Evolutionary conservation across 768 basidiomycete genomes (phyloP).

Genomic region (Termitomyces titanicus): DNA sequence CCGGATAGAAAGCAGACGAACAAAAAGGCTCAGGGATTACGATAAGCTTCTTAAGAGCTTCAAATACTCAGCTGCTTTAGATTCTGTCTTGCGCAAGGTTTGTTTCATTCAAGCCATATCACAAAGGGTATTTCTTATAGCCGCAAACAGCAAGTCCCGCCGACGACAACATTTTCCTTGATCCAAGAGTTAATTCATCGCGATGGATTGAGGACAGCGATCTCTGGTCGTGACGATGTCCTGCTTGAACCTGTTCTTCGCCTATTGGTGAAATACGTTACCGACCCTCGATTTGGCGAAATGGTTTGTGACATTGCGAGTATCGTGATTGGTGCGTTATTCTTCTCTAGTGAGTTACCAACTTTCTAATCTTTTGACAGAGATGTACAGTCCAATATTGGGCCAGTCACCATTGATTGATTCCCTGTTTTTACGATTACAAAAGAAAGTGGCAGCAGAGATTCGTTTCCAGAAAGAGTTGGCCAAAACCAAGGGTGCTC

Average conservation of each 20-base stretch:
- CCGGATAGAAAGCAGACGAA: slow-evolving; percentile 68
- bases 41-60: slow-evolving; percentile 88
- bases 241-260: slow-evolving; percentile 89
- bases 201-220: slow-evolving; percentile 82
- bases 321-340: slow-evolving; percentile 74
- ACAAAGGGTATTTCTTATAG: neutral
- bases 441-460: slow-evolving; percentile 82
- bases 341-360: slow-evolving; percentile 2
- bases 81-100: slow-evolving; percentile 86
- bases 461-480: slow-evolving; percentile 87
- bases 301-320: slow-evolving; percentile 78
- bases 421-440: slow-evolving; percentile 73
- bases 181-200: slow-evolving; percentile 92
- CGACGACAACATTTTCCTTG: slow-evolving; percentile 83
- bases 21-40: slow-evolving; percentile 76
- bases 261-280: slow-evolving; percentile 78
- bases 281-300: slow-evolving; percentile 91
- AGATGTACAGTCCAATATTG: slow-evolving; percentile 89
- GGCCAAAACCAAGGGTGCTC: slow-evolving; percentile 74
- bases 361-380: slow-evolving; percentile 35
- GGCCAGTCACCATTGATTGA: slow-evolving; percentile 95
- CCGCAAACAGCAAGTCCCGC: slow-evolving; percentile 65
- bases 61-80: slow-evolving; percentile 92
- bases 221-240: slow-evolving; percentile 91
- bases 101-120: slow-evolving; percentile 6